These are phyloP conservation scores for Termitomyces sp. DNA, from an alignment of 768 basidiomycete genomes.

Conservation along the genomic window DNA sequence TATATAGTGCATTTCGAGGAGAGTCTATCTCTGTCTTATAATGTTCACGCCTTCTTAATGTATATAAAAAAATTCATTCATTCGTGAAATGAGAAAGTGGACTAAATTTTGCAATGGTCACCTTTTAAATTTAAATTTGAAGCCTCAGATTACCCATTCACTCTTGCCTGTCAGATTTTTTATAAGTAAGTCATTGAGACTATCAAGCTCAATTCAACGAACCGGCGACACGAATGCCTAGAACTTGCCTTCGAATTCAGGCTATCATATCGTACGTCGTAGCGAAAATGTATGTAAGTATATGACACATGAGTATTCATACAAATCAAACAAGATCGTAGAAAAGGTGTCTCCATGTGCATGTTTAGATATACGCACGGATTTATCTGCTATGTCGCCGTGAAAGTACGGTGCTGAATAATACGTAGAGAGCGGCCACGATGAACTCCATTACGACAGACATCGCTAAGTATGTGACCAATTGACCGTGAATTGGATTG, in stretches of 20 bases:
- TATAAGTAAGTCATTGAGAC: neutral
- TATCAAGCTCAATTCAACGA: neutral
- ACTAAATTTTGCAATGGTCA: neutral
- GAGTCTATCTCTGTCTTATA: too few relatives aligned
- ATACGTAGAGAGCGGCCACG: slow-evolving; percentile 40
- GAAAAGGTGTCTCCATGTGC: slow-evolving; percentile 4
- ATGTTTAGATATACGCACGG: neutral
- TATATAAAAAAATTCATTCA: too few relatives aligned
- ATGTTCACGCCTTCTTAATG: too few relatives aligned
- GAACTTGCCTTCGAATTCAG: neutral
- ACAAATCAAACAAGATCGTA: slow-evolving; percentile 3
- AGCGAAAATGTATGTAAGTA: neutral
- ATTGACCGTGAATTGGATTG: slow-evolving; percentile 51
- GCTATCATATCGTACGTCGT: neutral
- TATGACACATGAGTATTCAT: neutral
- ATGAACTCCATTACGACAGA: slow-evolving; percentile 56
- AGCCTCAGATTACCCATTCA: neutral
- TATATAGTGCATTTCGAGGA: too few relatives aligned
- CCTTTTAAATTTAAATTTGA: neutral
- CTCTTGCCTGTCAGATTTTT: neutral
- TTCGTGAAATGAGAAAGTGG: neutral
- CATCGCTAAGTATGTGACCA: slow-evolving; percentile 54
- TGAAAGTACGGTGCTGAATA: slow-evolving; percentile 38
- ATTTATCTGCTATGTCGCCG: slow-evolving; percentile 18
- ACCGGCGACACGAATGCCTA: neutral